phyloP scores from a whole-genome alignment of 352 stramenopile genomes.

The Pythium vanterpoolii region DNA sequence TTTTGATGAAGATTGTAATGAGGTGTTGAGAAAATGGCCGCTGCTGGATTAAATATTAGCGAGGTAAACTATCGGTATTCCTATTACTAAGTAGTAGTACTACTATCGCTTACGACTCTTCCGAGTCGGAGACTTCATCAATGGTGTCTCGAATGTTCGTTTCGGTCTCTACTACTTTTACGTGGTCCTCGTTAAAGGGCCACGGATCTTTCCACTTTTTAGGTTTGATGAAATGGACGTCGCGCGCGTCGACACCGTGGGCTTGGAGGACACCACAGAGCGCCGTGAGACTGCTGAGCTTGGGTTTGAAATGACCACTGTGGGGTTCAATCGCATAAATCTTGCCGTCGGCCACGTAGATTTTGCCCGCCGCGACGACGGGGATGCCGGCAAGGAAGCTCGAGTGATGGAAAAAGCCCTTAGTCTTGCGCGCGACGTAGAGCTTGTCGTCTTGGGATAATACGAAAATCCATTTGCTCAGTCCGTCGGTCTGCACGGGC shows the following conservation, averaged over 20 bases:
- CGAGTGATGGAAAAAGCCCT: constrained; percentile 74
- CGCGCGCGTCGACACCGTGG: constrained; percentile 36
- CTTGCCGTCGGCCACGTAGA: constrained; percentile 51
- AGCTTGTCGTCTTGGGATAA: constrained; percentile 31
- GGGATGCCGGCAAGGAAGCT: constrained; percentile 66
- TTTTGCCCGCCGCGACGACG: constrained; percentile 63
- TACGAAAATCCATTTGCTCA: constrained; percentile 83
- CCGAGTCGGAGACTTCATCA: constrained; percentile 18
- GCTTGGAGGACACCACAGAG: constrained; percentile 38
- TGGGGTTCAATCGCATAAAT: constrained; percentile 68
- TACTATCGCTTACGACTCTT: constrained; percentile 14
- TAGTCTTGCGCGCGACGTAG: constrained; percentile 69
- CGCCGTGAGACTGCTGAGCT: constrained; percentile 40
- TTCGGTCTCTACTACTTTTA: neutral
- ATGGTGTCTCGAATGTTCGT: too few relatives aligned
- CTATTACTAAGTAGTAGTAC: neutral
- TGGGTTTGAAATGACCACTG: constrained; percentile 73
- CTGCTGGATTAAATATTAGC: too few relatives aligned
- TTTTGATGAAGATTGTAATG: too few relatives aligned
- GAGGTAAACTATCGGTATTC: neutral
- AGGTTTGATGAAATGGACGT: constrained; percentile 56
- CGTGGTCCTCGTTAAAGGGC: constrained; percentile 32
- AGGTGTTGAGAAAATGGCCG: too few relatives aligned
- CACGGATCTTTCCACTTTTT: constrained; percentile 67
- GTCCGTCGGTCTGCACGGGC: constrained; percentile 51